These are phyloP conservation scores for Farysia itapuensis DNA, from an alignment of 1,284 basidiomycete genomes.

Conservation along the genomic window DNA sequence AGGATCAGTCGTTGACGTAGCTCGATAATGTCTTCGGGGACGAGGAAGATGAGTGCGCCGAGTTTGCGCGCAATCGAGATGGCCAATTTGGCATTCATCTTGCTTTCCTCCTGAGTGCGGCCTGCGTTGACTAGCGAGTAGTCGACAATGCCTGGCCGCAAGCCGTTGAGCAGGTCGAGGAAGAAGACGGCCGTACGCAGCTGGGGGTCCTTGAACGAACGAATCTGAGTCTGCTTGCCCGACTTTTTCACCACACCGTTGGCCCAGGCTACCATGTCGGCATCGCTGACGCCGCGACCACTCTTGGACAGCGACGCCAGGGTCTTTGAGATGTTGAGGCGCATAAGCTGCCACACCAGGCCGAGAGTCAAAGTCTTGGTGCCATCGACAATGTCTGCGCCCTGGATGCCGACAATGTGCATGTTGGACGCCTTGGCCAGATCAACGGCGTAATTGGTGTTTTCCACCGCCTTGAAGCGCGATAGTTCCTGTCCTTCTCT, in stretches of 20 bases:
- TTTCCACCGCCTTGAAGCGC: conserved; percentile 95
- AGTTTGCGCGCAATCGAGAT: conserved; percentile 98
- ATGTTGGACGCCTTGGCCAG: conserved; percentile 88
- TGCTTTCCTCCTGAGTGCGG: conserved; percentile 77
- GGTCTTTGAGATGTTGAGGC: conserved; percentile 88
- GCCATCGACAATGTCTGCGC: conserved; percentile 93
- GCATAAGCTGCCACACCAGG: conserved; percentile 96
- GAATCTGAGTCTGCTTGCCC: conserved; percentile 70
- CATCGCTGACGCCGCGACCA: conserved; percentile 81
- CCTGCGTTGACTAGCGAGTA: conserved; percentile 77
- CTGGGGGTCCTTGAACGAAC: conserved; percentile 92
- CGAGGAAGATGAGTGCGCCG: conserved; percentile 94
- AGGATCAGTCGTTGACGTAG: conserved; percentile 62
- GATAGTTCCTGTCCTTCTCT: conserved; percentile 79
- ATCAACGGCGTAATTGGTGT: conserved; percentile 94
- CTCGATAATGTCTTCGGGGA: conserved; percentile 74
- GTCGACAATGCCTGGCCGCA: conserved; percentile 93
- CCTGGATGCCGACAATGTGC: conserved; percentile 96
- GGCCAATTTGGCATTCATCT: conserved; percentile 82
- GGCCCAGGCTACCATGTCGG: conserved; percentile 94
- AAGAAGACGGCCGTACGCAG: conserved; percentile 89
- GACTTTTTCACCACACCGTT: conserved; percentile 82
- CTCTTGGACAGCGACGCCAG: conserved; percentile 74
- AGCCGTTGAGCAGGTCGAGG: conserved; percentile 85
- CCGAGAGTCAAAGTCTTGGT: conserved; percentile 88